Evolutionary conservation across 139 green algal species (phyloP), one percentile per base, ranked within the genome.

Genomic region (Picochlorum sp.): DNA sequence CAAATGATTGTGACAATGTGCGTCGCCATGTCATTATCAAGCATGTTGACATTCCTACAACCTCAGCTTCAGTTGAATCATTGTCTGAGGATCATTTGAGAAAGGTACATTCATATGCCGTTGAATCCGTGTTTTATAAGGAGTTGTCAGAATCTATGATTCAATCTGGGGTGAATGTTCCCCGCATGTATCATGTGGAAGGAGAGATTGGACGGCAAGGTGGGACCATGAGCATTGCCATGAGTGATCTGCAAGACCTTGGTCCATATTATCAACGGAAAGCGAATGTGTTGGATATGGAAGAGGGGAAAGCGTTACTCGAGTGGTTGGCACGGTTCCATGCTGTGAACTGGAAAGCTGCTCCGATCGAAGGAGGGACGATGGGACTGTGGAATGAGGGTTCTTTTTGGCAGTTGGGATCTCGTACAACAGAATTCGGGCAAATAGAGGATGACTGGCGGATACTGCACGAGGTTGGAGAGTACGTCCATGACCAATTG

Each of bases 91-190:
- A 54, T 21, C 56, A 62, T 45, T 0, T 54, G 30, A n/a, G 56
- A n/a, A 62, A 62, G n/a, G 30, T 62, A 20, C 56, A 28, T 14
- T 62, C 56, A 45, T 62, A 62, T 20, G 18, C 16, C 18, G 56
- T 62, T 62, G 56, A 62, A 62, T 44, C 56, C 3, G 56, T 45
- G n/a, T 62, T 62, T 45, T 62, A 62, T 62, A 45, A 28, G 31
- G 56, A 62, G 15, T 21, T 62, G 11, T 44, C 56, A 10, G 56
- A 62, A 6, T 34, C 10, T n/a, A 21, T 62, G 30, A 45, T 45
- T 62, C 6, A 20, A 54, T 21, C 6, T 20, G 47, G 47, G 18
- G 47, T 54, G 47, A 54, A 26, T 54, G 47, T 54, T 4, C 47
- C 47, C 4, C 0, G 18, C 47, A 21, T 24, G n/a, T 21, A 21